Percentiles rank a stretch among this genome's conserved stretches.
Evolutionary conservation across 345 rosid genomes (phyloP).

Genomic region (Cardiospermum halicacabum): DNA sequence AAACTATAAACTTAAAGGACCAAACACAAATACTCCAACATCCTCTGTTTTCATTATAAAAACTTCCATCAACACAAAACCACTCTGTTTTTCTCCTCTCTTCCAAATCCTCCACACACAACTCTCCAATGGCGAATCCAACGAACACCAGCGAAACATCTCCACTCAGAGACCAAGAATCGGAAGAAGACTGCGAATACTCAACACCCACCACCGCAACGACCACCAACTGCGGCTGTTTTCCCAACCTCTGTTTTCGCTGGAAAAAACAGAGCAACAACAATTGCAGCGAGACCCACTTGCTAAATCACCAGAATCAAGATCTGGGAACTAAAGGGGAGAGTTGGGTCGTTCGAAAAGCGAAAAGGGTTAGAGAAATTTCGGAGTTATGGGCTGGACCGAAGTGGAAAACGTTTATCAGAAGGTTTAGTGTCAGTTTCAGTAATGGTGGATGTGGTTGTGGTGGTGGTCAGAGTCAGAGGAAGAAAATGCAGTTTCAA

Average conservation of each 20-base stretch:
- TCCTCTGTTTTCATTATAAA: too few relatives aligned
- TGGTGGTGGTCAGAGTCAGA: too few relatives aligned
- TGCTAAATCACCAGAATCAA: slow-evolving; percentile 6
- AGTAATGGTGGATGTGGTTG: too few relatives aligned
- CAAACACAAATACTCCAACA: too few relatives aligned
- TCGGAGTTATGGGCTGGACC: slow-evolving; percentile 57
- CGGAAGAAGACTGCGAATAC: slow-evolving; percentile 19
- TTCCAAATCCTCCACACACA: background rate
- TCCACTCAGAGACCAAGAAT: slow-evolving; percentile 6
- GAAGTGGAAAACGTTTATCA: slow-evolving; percentile 58
- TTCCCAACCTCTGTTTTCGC: slow-evolving; percentile 15
- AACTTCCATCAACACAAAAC: too few relatives aligned
- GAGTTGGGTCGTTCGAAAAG: slow-evolving; percentile 29
- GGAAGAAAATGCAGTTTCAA: slow-evolving; percentile 30
- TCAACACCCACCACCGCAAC: too few relatives aligned
- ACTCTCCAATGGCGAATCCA: slow-evolving; percentile 21
- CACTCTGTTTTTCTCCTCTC: background rate
- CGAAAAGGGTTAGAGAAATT: slow-evolving; percentile 33
- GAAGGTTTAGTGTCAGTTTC: slow-evolving; percentile 32
- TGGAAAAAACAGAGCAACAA: slow-evolving; percentile 20
- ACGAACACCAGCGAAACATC: background rate
- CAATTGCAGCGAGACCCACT: slow-evolving; percentile 9
- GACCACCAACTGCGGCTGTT: slow-evolving; percentile 39
- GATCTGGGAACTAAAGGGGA: slow-evolving; percentile 23
- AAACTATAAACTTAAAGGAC: too few relatives aligned